Evolutionary conservation across 2,329 filamentous ascomycete genomes (phyloP).

Genomic region (Xylaria sp.): DNA sequence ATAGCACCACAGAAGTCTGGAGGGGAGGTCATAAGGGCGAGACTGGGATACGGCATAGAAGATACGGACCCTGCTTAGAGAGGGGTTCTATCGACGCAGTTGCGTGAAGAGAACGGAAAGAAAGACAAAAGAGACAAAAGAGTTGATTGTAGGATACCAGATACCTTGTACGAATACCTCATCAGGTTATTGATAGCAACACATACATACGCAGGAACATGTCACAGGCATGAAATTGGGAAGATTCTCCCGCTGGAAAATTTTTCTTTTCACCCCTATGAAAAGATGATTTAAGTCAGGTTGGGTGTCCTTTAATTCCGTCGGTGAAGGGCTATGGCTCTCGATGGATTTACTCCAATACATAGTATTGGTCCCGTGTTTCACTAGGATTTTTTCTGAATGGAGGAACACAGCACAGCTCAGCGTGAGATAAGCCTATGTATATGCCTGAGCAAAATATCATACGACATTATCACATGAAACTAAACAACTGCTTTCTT

Average conservation of each 20-base stretch:
- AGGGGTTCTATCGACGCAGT: too few relatives aligned
- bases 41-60: too few relatives aligned
- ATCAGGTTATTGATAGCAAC: constrained; percentile 15
- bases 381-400: neutral
- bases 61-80: too few relatives aligned
- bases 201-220: neutral
- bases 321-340: too few relatives aligned
- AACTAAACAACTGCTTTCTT: neutral
- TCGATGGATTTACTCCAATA: too few relatives aligned
- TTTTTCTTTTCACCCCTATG: too few relatives aligned
- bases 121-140: neutral
- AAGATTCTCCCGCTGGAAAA: too few relatives aligned
- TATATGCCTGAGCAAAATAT: neutral
- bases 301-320: too few relatives aligned
- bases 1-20: neutral
- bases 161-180: constrained; percentile 22
- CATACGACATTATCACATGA: too few relatives aligned
- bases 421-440: neutral
- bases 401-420: neutral
- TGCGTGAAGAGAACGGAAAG: neutral
- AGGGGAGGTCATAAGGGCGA: neutral
- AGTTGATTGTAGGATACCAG: constrained; percentile 17
- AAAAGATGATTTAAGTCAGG: too few relatives aligned
- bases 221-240: neutral
- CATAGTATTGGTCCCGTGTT: too few relatives aligned